Evolutionary conservation across 208 protist species (phyloP).

Genomic region (Acanthamoeba lenticulata): DNA sequence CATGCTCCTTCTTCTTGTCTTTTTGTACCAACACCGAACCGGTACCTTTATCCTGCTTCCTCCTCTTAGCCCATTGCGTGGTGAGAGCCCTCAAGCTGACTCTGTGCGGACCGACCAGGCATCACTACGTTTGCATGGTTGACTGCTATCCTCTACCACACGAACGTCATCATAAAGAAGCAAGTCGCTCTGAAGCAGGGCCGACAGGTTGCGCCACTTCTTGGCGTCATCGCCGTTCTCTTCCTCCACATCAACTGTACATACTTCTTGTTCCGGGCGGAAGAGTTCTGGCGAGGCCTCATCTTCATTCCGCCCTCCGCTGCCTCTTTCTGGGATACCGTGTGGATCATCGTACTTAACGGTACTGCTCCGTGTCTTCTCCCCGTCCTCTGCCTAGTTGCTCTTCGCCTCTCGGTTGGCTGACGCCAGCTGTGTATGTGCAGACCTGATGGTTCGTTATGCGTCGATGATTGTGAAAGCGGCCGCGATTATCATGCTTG

Average conservation of each 20-base stretch:
- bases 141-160: background rate
- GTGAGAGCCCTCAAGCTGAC: no score
- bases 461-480: conserved; percentile 73
- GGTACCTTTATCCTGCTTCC: background rate
- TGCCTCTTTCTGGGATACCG: conserved; percentile 57
- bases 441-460: conserved; percentile 71
- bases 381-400: background rate
- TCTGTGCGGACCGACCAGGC: conserved; percentile 4
- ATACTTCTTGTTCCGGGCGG: conserved; percentile 57
- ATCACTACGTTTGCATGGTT: conserved; percentile 48
- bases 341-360: conserved; percentile 70
- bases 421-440: no score
- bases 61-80: no score
- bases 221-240: conserved; percentile 51
- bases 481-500: conserved; percentile 7
- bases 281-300: conserved; percentile 59
- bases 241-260: conserved; percentile 57
- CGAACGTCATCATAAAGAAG: conserved; percentile 8
- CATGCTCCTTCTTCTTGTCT: conserved; percentile 48
- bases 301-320: conserved; percentile 32
- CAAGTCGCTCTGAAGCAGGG: background rate
- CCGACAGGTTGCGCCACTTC: background rate
- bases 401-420: background rate
- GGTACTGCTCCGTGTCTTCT: background rate
- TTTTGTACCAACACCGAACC: conserved; percentile 73